Conservation (phyloP, 2,329 filamentous ascomycete species). For the Claviceps purpurea region DNA sequence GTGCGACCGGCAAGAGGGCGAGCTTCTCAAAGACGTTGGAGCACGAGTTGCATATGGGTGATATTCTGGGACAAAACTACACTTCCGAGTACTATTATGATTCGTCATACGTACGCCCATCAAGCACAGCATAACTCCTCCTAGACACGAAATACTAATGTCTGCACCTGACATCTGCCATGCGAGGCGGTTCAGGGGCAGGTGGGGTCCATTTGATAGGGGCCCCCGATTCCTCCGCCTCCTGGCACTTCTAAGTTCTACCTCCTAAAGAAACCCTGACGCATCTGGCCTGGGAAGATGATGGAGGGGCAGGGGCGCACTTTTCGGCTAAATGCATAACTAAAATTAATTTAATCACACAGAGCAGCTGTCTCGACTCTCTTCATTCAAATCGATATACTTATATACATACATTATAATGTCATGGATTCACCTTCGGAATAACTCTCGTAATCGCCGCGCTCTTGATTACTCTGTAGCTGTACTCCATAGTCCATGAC, state of each 20-base stretch:
- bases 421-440: no score
- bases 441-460: no score
- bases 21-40: not conserved
- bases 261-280: no score
- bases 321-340: not conserved
- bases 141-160: not conserved
- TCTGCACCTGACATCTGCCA: not conserved
- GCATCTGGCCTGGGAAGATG: not conserved
- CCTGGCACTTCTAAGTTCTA: no score
- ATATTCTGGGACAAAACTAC: not conserved
- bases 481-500: no score
- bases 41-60: not conserved
- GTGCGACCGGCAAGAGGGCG: not conserved
- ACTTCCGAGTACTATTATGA: not conserved
- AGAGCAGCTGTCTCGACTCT: no score
- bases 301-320: not conserved
- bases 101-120: not conserved
- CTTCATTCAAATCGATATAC: no score
- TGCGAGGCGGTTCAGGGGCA: no score
- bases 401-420: no score
- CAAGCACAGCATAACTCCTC: not conserved
- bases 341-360: not conserved
- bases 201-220: no score
- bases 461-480: no score
- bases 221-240: no score